Percentiles rank a stretch among this genome's conserved stretches.
phyloP scores from a whole-genome alignment of 306 rosid genomes.

The Vachellia collinsii region DNA sequence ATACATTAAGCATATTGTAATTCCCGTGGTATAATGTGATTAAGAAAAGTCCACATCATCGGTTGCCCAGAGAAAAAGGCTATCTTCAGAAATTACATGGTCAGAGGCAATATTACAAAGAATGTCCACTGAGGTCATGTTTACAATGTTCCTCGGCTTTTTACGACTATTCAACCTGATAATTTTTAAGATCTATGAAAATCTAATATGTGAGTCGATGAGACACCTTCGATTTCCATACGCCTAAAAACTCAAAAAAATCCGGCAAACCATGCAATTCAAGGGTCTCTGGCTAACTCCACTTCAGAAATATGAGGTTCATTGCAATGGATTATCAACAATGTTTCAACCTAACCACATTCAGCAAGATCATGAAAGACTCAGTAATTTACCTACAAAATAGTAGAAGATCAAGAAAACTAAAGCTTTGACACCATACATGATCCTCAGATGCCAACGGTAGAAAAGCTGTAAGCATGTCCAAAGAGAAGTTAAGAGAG shows the following conservation, averaged over 20 bases:
- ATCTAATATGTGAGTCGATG: neutral
- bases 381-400: slow-evolving; percentile 55
- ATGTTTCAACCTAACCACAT: slow-evolving; percentile 4
- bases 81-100: neutral
- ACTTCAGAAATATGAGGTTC: neutral
- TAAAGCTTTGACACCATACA: slow-evolving; percentile 49
- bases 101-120: neutral
- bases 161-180: neutral
- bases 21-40: neutral
- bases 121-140: neutral
- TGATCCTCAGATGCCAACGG: slow-evolving; percentile 54
- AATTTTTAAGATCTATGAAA: neutral
- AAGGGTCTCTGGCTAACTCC: neutral
- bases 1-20: neutral
- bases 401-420: slow-evolving; percentile 56
- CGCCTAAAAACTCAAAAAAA: neutral
- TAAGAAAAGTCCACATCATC: neutral
- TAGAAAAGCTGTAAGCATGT: slow-evolving; percentile 59
- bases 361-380: slow-evolving; percentile 18
- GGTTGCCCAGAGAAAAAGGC: neutral
- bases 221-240: neutral
- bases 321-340: neutral
- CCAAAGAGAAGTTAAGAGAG: slow-evolving; percentile 32
- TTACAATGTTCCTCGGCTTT: neutral
- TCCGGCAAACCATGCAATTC: neutral